phyloP scores from a whole-genome alignment of 208 protist species.

The Leishmania guyanensis region DNA sequence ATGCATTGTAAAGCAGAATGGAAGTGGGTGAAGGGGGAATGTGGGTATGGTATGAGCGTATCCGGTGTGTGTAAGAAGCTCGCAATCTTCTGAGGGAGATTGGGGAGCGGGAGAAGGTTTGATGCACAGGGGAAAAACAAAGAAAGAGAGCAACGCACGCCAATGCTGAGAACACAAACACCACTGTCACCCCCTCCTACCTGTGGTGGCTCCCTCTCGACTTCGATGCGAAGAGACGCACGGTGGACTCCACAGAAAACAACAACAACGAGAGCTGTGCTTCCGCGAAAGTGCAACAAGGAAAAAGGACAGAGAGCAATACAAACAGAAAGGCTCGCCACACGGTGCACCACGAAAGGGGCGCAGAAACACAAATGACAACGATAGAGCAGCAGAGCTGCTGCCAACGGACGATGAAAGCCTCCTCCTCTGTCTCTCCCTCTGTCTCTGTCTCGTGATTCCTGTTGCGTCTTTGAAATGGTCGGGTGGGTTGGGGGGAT shows the following conservation, averaged over 20 bases:
- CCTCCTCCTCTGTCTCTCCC: not conserved
- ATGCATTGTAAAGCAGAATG: slow-evolving; percentile 28
- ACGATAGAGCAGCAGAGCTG: not conserved
- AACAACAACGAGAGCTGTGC: not conserved
- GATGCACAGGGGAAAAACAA: not conserved
- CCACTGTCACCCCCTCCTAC: not conserved
- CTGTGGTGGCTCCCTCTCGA: not conserved
- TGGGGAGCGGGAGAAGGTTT: not conserved
- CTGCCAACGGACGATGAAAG: not conserved
- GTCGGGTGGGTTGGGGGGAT: not conserved
- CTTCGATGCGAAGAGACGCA: not conserved
- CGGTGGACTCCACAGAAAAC: not conserved
- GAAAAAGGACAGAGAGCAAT: not conserved
- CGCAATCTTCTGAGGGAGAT: not conserved
- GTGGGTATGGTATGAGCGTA: not conserved
- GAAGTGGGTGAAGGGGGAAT: not conserved
- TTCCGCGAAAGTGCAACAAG: not conserved
- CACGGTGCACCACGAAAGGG: not conserved
- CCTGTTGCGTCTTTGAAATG: not conserved
- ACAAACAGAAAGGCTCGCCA: not conserved
- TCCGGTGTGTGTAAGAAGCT: not conserved
- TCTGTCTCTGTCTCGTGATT: not conserved
- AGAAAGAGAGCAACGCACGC: not conserved
- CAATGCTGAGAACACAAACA: not conserved
- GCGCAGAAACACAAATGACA: not conserved